Evolutionary conservation across 1,139 yeast species (phyloP).

Genomic region (Kodamaea suecica): DNA sequence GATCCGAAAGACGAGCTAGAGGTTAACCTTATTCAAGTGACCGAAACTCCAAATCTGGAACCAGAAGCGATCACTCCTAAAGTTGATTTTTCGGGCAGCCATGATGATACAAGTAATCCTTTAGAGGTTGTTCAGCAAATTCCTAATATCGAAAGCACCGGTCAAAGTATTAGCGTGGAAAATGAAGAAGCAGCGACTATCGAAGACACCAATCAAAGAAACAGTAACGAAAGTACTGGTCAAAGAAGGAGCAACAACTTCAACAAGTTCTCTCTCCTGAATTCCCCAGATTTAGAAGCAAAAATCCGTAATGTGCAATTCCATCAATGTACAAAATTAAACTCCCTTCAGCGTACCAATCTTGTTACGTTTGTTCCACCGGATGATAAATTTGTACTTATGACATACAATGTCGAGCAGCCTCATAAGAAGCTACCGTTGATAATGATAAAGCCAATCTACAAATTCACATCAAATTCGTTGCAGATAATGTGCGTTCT

Average conservation of each 20-base stretch:
- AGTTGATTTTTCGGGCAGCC: too few relatives aligned
- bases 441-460: constrained; percentile 37
- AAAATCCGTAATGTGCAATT: constrained; percentile 40
- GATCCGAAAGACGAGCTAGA: constrained; percentile 7
- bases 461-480: constrained; percentile 21
- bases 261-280: constrained; percentile 1
- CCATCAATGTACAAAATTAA: constrained; percentile 45
- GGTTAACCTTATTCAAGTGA: too few relatives aligned
- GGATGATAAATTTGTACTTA: constrained; percentile 40
- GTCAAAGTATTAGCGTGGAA: background rate
- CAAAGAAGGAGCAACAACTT: background rate
- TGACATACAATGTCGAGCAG: constrained; percentile 43
- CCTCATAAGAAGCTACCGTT: constrained; percentile 36
- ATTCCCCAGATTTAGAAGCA: background rate
- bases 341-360: constrained; percentile 37
- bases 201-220: background rate
- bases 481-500: constrained; percentile 39
- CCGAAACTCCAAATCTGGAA: too few relatives aligned
- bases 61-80: too few relatives aligned
- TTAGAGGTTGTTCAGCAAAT: too few relatives aligned
- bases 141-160: too few relatives aligned
- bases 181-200: background rate
- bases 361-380: constrained; percentile 46
- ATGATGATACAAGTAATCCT: too few relatives aligned
- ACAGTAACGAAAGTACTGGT: constrained; percentile 1